Evolutionary conservation across 495 filamentous ascomycete genomes (phyloP).

Genomic region (Podospora pseudopauciseta): DNA sequence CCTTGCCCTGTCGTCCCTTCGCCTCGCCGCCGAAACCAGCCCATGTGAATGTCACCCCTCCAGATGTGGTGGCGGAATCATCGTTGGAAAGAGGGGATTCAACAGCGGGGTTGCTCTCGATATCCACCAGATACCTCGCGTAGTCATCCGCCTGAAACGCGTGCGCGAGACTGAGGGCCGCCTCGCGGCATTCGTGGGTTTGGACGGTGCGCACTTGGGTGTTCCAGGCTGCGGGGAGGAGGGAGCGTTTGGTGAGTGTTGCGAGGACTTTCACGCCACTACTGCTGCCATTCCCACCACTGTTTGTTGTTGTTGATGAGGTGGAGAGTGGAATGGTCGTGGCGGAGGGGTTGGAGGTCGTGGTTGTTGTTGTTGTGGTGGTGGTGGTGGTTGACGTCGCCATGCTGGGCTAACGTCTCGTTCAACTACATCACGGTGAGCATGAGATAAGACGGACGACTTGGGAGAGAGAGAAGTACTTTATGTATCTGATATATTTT

Average conservation of each 20-base stretch:
- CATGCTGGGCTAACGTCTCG: constrained; percentile 28
- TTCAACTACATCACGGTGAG: not conserved
- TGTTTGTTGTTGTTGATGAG: not conserved
- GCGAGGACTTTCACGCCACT: constrained; percentile 18
- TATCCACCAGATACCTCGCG: constrained; percentile 65
- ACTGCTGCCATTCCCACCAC: constrained; percentile 1
- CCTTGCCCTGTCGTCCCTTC: not conserved
- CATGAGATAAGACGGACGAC: not conserved
- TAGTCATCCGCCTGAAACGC: constrained; percentile 74
- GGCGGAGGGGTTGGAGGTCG: constrained; percentile 32
- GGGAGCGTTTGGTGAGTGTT: constrained; percentile 41
- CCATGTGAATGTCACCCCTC: not conserved
- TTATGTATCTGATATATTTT: constrained; percentile 48
- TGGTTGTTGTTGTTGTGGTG: constrained; percentile 23
- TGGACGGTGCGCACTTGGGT: constrained; percentile 56
- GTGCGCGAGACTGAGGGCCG: constrained; percentile 63
- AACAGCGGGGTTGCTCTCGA: not conserved
- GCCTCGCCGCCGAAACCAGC: not conserved
- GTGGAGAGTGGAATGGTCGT: constrained; percentile 11
- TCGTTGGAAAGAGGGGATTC: not conserved
- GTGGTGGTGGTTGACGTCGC: constrained; percentile 16
- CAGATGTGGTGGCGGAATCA: not conserved
- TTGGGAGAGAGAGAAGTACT: constrained; percentile 13
- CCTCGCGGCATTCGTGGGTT: constrained; percentile 52
- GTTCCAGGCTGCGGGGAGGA: constrained; percentile 45